Evolutionary conservation across 331 rosid species (phyloP).

Genomic region (Rosa hybrid): DNA sequence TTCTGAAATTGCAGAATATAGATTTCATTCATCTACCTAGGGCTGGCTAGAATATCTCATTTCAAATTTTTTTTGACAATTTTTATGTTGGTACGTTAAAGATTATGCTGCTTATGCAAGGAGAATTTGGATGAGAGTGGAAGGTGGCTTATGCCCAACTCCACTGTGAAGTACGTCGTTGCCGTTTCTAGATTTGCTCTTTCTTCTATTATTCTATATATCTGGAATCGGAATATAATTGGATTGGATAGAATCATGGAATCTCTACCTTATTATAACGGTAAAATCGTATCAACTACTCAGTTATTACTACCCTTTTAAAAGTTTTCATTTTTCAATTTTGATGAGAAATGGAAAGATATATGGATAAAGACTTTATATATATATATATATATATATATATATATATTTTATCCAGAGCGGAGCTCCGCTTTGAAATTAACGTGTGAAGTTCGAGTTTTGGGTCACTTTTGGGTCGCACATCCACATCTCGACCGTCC

Average conservation of each 20-base stretch:
- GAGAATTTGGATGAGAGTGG: neutral
- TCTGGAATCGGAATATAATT: neutral
- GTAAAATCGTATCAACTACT: neutral
- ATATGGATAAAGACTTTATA: no score
- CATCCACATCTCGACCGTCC: no score
- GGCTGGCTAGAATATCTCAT: neutral
- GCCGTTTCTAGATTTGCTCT: neutral
- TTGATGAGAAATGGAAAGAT: neutral
- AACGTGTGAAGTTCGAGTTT: no score
- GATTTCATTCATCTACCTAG: neutral
- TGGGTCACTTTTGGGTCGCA: no score
- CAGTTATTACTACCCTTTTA: neutral
- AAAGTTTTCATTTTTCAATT: neutral
- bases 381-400: no score
- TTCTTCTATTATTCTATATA: neutral
- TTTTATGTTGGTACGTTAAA: neutral
- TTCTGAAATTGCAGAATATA: neutral
- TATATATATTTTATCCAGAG: no score
- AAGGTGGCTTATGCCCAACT: slow-evolving; percentile 7
- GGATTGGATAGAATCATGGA: neutral
- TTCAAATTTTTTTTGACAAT: neutral
- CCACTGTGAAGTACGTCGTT: neutral
- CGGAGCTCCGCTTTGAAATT: no score
- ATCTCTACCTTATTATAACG: neutral
- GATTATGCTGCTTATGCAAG: neutral